Evolutionary conservation across 306 rosid species (phyloP), one percentile per base, ranked within the genome.

Genomic region (Cucurbita ficifolia): DNA sequence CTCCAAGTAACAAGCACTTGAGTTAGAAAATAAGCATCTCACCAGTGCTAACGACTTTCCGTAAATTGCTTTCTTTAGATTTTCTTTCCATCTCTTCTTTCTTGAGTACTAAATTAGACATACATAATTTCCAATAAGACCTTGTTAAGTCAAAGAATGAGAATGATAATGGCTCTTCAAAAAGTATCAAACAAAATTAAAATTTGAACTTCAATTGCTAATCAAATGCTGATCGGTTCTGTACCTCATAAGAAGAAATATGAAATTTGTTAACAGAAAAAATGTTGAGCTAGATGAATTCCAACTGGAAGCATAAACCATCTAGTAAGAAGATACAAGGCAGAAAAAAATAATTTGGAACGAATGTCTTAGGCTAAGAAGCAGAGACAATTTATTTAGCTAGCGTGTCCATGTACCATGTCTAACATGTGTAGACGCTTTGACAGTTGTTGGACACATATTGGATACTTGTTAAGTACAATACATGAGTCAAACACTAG

Each of bases 71-170:
- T 81, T 85, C 92, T 84, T 76, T 87, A 61, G 90, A 87, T 56
- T 72, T 89, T 79, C 82, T 82, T 81, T 87, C 96, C 88, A 87
- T 90, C 71, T 89, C 99, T 83, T 94, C 95, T 85, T 85, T 94
- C 92, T 87, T 91, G 72, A 90, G 87, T 83, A 84, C 98, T 94
- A 79, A 3, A 51, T 48, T 64, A 73, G 73, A 70, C 43, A 70
- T 69, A 80, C 79, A 72, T n/a, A 45, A 14, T 39, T 6, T 36
- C 17, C 39, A 73, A 75, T 73, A 77, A 79, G 84, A 39, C 51
- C 70, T 40, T 63, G 70, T n/a, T 40, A 17, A 63, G 51, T 40
- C 49, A 40, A 42, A 63, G 4, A 63, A 63, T 18, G 22, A 39
- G 70, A 63, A 40, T 63, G 70, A n/a, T 45, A 63, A 4, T 62